Evolutionary conservation across 306 rosid genomes (phyloP).

Genomic region (Prinsepia uniflora): DNA sequence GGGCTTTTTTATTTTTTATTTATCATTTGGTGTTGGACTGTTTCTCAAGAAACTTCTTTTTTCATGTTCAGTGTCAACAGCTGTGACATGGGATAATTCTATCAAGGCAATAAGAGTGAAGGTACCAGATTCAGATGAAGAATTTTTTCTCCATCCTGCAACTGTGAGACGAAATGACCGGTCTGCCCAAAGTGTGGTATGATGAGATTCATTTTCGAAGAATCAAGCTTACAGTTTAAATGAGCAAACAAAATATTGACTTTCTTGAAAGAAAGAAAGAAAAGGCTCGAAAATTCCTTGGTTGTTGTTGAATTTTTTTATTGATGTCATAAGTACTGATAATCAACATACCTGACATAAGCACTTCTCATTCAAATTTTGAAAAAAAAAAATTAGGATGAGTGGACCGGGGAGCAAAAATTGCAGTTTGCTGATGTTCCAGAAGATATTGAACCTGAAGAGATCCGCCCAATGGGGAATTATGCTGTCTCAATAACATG

Average conservation of each 20-base stretch:
- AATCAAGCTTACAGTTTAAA: background rate
- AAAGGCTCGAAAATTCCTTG: conserved; percentile 13
- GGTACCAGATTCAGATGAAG: conserved; percentile 89
- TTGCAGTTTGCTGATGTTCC: conserved; percentile 75
- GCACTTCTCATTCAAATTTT: conserved; percentile 23
- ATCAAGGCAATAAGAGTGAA: conserved; percentile 85
- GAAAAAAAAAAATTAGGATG: conserved; percentile 55
- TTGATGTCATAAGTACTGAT: conserved; percentile 1
- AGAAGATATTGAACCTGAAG: conserved; percentile 86
- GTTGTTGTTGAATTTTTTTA: conserved; percentile 9
- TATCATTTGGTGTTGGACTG: too few species aligned
- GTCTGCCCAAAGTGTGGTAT: conserved; percentile 98
- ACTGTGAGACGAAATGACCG: conserved; percentile 94
- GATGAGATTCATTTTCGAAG: conserved; percentile 19
- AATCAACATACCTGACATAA: background rate
- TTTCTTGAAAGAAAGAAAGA: conserved; percentile 25
- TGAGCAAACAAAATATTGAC: too few species aligned
- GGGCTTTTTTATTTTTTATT: background rate
- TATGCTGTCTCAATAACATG: conserved; percentile 89
- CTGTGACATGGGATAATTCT: conserved; percentile 83
- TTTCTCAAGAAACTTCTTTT: background rate
- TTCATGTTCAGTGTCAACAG: conserved; percentile 68
- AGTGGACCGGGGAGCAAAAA: conserved; percentile 95
- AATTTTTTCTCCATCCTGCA: conserved; percentile 92
- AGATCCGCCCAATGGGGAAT: conserved; percentile 92